phyloP scores from a whole-genome alignment of 495 filamentous ascomycete species.

The Parachaetomium inaequale region DNA sequence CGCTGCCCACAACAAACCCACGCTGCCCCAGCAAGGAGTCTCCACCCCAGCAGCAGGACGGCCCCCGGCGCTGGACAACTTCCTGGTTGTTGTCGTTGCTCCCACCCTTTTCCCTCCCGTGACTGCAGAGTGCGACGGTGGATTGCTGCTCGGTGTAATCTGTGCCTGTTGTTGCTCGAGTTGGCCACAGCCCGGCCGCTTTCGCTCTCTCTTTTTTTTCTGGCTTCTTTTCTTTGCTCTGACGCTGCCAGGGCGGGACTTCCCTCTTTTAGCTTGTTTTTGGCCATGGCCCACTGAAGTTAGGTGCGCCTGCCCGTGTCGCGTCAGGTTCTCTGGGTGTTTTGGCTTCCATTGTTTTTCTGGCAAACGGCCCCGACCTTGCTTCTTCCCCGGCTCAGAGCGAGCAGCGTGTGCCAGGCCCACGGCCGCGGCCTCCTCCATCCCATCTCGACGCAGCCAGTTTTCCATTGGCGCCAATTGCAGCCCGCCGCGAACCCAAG shows the following conservation, averaged over 20 bases:
- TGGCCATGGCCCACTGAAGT: constrained; percentile 11
- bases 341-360: constrained; percentile 11
- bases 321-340: constrained; percentile 5
- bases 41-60: not conserved
- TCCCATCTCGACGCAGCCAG: constrained; percentile 1
- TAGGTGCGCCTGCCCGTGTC: constrained; percentile 10
- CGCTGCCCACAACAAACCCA: not conserved
- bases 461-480: constrained; percentile 5
- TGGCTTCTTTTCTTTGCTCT: not conserved
- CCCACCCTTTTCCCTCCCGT: not conserved
- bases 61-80: not conserved
- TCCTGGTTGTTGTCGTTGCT: constrained; percentile 1
- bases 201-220: constrained; percentile 7
- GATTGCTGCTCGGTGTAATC: constrained; percentile 1
- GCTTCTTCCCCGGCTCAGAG: constrained; percentile 5
- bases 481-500: not conserved
- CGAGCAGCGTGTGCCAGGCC: constrained; percentile 5
- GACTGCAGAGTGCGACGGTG: constrained; percentile 1
- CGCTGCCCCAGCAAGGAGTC: not conserved
- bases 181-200: not conserved
- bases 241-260: constrained; percentile 2
- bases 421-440: constrained; percentile 14
- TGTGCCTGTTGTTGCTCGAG: constrained; percentile 1
- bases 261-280: constrained; percentile 10
- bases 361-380: constrained; percentile 14